phyloP scores from a whole-genome alignment of 2,329 filamentous ascomycete genomes.

The Beauveria asiatica region DNA sequence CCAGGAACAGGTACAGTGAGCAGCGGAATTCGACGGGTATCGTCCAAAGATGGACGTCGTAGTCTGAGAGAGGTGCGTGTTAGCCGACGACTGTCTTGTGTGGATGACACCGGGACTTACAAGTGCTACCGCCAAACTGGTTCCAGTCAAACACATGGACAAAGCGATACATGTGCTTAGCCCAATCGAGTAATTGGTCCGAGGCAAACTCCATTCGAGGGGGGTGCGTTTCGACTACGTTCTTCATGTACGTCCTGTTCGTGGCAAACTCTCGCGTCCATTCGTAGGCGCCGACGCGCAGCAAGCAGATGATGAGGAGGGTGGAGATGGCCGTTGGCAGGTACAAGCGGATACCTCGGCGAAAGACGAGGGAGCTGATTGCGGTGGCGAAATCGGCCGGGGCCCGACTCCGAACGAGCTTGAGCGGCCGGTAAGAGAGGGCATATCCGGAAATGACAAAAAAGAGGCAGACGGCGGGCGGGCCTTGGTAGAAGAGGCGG shows the following conservation, averaged over 20 bases:
- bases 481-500: slow-evolving; percentile 45
- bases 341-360: slow-evolving; percentile 43
- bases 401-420: slow-evolving; percentile 24
- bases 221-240: slow-evolving; percentile 42
- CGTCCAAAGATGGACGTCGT: slow-evolving; percentile 54
- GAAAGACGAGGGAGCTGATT: slow-evolving; percentile 43
- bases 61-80: slow-evolving; percentile 22
- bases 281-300: slow-evolving; percentile 40
- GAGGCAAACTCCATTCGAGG: slow-evolving; percentile 26
- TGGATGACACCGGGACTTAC: slow-evolving; percentile 20
- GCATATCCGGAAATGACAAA: slow-evolving; percentile 49
- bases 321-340: slow-evolving; percentile 43
- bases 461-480: slow-evolving; percentile 51
- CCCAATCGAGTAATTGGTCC: slow-evolving; percentile 39
- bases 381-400: slow-evolving; percentile 33
- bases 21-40: slow-evolving; percentile 53
- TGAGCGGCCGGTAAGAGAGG: slow-evolving; percentile 31
- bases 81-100: slow-evolving; percentile 17
- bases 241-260: slow-evolving; percentile 35
- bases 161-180: slow-evolving; percentile 38
- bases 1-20: slow-evolving; percentile 49
- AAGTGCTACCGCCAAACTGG: slow-evolving; percentile 36
- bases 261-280: slow-evolving; percentile 37
- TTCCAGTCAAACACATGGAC: slow-evolving; percentile 44
- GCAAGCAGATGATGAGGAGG: slow-evolving; percentile 34